Evolutionary conservation across 495 filamentous ascomycete genomes (phyloP).

Genomic region (Terfezia boudieri): DNA sequence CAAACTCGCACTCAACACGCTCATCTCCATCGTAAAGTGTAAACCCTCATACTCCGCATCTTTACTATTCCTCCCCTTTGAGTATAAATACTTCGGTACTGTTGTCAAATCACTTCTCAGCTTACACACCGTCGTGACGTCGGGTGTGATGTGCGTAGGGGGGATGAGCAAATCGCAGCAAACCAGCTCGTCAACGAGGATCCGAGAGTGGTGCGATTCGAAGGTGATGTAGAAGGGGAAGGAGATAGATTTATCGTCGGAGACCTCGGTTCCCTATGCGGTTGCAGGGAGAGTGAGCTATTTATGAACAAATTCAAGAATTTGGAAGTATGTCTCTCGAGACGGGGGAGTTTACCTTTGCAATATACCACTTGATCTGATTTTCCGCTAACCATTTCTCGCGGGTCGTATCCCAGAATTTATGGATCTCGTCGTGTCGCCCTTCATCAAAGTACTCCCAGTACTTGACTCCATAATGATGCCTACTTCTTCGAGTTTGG

Average conservation of each 20-base stretch:
- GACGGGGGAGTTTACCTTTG: slow-evolving; percentile 5
- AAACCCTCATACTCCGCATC: slow-evolving; percentile 14
- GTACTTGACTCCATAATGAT: slow-evolving; percentile 28
- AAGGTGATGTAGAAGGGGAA: slow-evolving; percentile 17
- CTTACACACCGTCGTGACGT: slow-evolving; percentile 10
- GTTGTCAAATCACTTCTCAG: slow-evolving; percentile 25
- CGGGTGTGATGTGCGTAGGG: slow-evolving; percentile 32
- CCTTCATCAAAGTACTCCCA: slow-evolving; percentile 14
- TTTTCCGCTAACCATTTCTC: slow-evolving; percentile 13
- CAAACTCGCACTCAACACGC: slow-evolving; percentile 14
- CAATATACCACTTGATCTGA: slow-evolving; percentile 16
- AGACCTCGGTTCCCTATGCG: slow-evolving; percentile 13
- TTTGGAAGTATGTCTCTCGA: not conserved
- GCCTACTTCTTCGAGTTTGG: slow-evolving; percentile 26
- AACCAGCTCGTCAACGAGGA: slow-evolving; percentile 22
- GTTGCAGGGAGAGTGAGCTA: not conserved
- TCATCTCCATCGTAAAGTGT: slow-evolving; percentile 18
- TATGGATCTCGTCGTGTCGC: slow-evolving; percentile 15
- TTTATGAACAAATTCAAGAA: not conserved
- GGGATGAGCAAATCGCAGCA: slow-evolving; percentile 14
- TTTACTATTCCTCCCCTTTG: slow-evolving; percentile 15
- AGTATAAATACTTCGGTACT: slow-evolving; percentile 15
- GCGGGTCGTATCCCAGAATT: slow-evolving; percentile 9
- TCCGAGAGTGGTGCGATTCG: slow-evolving; percentile 26
- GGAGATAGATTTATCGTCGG: slow-evolving; percentile 13